A percentile compares a stretch with the other conserved stretches of the same genome.
These are phyloP conservation scores for Hygrophorus pudorinus DNA, from an alignment of 768 basidiomycete genomes.

Conservation along the genomic window DNA sequence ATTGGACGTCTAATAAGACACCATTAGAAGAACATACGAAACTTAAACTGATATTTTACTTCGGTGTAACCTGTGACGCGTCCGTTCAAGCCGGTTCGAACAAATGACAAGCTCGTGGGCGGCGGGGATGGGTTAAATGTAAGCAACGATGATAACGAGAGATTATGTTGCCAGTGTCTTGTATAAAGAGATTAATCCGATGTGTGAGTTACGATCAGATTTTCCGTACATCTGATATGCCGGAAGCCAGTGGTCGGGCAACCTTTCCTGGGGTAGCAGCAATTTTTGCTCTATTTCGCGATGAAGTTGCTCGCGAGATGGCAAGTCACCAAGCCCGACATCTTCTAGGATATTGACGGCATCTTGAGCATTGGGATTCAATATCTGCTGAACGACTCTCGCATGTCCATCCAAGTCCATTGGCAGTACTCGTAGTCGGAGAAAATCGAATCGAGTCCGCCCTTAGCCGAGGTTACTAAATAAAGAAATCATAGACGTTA, in stretches of 20 bases:
- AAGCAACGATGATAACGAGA: conserved; percentile 56
- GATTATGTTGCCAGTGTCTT: conserved; percentile 65
- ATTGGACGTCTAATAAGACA: conserved; percentile 36
- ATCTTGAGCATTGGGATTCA: conserved; percentile 32
- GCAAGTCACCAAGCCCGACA: conserved; percentile 48
- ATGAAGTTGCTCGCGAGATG: conserved; percentile 50
- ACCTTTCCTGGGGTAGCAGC: conserved; percentile 52
- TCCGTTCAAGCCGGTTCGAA: conserved; percentile 73
- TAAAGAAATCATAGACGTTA: no score
- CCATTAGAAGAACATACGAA: neutral
- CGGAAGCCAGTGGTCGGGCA: conserved; percentile 67
- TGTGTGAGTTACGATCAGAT: conserved; percentile 5
- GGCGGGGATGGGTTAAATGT: conserved; percentile 59
- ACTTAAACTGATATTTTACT: conserved; percentile 26
- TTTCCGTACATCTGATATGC: conserved; percentile 71
- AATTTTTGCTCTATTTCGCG: conserved; percentile 67
- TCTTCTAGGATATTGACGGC: conserved; percentile 36
- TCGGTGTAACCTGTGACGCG: conserved; percentile 75
- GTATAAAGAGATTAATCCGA: conserved; percentile 9
- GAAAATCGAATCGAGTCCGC: no score
- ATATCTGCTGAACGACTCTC: conserved; percentile 40
- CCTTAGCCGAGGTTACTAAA: no score
- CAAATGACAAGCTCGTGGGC: conserved; percentile 62
- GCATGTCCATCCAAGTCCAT: no score
- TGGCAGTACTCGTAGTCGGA: no score